Base-by-base conservation (phyloP, 2,329 filamentous ascomycete genomes). In the Tolypocladium nubicola region DNA sequence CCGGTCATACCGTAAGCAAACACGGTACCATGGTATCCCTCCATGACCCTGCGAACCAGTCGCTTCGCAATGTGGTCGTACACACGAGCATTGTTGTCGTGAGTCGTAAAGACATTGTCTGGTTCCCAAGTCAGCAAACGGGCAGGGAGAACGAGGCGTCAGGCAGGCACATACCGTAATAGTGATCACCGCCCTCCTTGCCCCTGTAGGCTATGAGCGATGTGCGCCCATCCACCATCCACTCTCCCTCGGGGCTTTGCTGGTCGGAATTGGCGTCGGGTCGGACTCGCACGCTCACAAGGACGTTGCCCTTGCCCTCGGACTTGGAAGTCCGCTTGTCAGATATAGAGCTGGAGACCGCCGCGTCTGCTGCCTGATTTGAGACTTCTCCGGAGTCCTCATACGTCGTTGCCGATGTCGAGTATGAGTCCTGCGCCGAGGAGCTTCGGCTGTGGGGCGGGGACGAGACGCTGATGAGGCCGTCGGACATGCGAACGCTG, bases 1-100 rank as follows among this genome's bases (percentile, higher is more conserved):
- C 94, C 94, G 4, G 94, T 99, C 92, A 97, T 97, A 68, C 94
- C 94, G 71, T 99, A 99, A 21, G 93, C 93, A 70, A 99, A 97
- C 30, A 99, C 94, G 1, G 94, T 99, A 59, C 93, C 94, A 67
- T 97, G 93, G 70, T 97, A 99, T 47, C 94, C 94, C 76, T 99
- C 94, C 94, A 99, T 99, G 54, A 99, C 94, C 66, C 94, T 83
- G 64, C 94, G 88, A 52, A 99, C 94, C 55, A 99, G 79, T 61
- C 94, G 88, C 74, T 97, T 97, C 49, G 94, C 94, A 52, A 85
- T 89, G 61, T 93, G 86, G 73, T 99, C 94, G 70, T 99, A 99
- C 11, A 99, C 94, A 69, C 88, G 87, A 56, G 90, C 85, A 70
- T 99, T 99, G 70, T 97, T 89, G 69, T 99, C 93, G 69, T 95